Evolutionary conservation across 768 basidiomycete genomes (phyloP).

Genomic region (Antrodiella citrinella): DNA sequence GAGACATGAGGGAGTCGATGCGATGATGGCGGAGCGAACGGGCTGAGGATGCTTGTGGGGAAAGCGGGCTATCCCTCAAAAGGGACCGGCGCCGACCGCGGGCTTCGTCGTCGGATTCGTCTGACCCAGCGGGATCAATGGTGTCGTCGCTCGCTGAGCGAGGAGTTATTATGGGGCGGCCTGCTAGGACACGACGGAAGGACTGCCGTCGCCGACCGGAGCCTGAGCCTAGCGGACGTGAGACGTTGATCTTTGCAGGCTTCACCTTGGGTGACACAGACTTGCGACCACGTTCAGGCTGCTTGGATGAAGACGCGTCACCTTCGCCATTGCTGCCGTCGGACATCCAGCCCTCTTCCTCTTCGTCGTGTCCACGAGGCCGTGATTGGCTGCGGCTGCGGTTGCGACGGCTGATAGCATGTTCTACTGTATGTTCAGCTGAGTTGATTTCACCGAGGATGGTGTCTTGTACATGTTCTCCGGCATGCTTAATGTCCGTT

Average conservation of each 20-base stretch:
- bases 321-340: constrained; percentile 33
- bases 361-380: constrained; percentile 27
- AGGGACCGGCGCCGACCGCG: constrained; percentile 14
- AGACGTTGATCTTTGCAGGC: constrained; percentile 11
- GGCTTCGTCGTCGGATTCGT: constrained; percentile 9
- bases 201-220: constrained; percentile 8
- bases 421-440: constrained; percentile 12
- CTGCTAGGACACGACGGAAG: constrained; percentile 12
- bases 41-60: neutral
- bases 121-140: neutral
- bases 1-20: constrained; percentile 23
- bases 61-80: neutral
- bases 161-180: constrained; percentile 3
- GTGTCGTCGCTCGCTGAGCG: neutral
- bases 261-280: constrained; percentile 17
- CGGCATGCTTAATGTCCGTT: constrained; percentile 8
- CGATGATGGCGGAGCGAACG: constrained; percentile 20
- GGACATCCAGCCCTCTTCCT: constrained; percentile 61
- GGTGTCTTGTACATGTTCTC: constrained; percentile 12
- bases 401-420: constrained; percentile 5
- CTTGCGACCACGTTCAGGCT: constrained; percentile 8
- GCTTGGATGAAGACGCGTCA: constrained; percentile 10
- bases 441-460: constrained; percentile 8
- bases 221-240: constrained; percentile 6
- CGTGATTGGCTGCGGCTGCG: constrained; percentile 1